Conservation (phyloP, 164 flowering plant genomes). For the Magnolia kwangsiensis region DNA sequence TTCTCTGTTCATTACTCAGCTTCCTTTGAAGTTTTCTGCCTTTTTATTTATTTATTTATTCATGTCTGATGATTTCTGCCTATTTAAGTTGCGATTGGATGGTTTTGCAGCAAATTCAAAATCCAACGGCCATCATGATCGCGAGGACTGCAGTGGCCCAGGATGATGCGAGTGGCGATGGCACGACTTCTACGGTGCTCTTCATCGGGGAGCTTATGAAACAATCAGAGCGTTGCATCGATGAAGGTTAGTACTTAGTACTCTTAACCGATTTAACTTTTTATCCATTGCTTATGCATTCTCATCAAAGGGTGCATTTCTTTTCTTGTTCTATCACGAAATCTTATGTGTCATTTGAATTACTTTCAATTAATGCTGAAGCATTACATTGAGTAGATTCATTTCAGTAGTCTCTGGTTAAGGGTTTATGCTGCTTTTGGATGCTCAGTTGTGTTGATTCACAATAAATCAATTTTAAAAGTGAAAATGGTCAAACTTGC, state of each 20-base stretch:
- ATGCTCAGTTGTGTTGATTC: too few relatives aligned
- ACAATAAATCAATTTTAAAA: too few relatives aligned
- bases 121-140: slow-evolving; percentile 97
- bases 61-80: background rate
- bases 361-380: too few relatives aligned
- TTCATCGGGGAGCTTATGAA: slow-evolving; percentile 99
- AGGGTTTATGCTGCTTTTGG: too few relatives aligned
- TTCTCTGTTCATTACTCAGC: too few relatives aligned
- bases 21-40: too few relatives aligned
- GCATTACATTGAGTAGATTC: too few relatives aligned
- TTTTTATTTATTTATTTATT: background rate
- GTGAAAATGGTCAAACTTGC: too few relatives aligned
- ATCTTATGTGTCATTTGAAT: too few relatives aligned
- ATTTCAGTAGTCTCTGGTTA: too few relatives aligned
- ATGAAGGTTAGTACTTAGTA: slow-evolving; percentile 58
- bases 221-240: slow-evolving; percentile 92
- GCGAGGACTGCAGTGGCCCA: slow-evolving; percentile 99
- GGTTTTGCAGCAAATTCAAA: slow-evolving; percentile 89
- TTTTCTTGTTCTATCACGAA: too few relatives aligned
- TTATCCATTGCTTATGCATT: background rate
- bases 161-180: slow-evolving; percentile 97
- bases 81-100: background rate
- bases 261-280: too few relatives aligned
- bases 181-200: slow-evolving; percentile 93
- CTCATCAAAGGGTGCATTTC: background rate